Evolutionary conservation across 352 stramenopile species (phyloP).

Genomic region (Thraustochytrium sp.): DNA sequence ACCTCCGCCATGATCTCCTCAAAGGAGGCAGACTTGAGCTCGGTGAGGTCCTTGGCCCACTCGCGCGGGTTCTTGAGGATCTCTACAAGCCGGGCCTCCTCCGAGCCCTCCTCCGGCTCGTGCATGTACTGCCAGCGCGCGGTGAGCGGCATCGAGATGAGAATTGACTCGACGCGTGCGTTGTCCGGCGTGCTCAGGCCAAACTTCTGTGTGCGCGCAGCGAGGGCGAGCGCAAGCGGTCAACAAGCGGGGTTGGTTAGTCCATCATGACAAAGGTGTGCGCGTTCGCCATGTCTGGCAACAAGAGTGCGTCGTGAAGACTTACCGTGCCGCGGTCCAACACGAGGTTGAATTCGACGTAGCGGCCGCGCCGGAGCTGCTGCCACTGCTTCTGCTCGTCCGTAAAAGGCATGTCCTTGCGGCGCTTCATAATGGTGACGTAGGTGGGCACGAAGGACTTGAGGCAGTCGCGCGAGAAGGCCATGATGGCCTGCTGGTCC

Average conservation of each 20-base stretch:
- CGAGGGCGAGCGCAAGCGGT: too few species aligned
- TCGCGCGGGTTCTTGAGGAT: slow-evolving; percentile 86
- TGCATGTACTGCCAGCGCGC: slow-evolving; percentile 92
- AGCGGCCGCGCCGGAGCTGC: slow-evolving; percentile 87
- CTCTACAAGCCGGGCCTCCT: slow-evolving; percentile 85
- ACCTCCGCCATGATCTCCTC: slow-evolving; percentile 22
- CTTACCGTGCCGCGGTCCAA: slow-evolving; percentile 88
- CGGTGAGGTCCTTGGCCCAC: slow-evolving; percentile 58
- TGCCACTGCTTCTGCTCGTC: slow-evolving; percentile 95
- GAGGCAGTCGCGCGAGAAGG: slow-evolving; percentile 58
- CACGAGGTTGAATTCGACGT: slow-evolving; percentile 99
- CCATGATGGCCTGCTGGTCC: slow-evolving; percentile 38
- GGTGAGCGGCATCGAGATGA: slow-evolving; percentile 95
- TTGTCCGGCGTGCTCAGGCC: slow-evolving; percentile 84
- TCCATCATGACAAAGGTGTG: too few species aligned
- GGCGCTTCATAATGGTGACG: slow-evolving; percentile 85
- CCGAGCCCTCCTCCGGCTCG: slow-evolving; percentile 72
- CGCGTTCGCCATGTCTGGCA: too few species aligned
- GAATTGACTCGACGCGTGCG: slow-evolving; percentile 93
- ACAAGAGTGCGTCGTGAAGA: too few species aligned
- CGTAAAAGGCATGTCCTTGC: slow-evolving; percentile 91
- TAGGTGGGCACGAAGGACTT: slow-evolving; percentile 77
- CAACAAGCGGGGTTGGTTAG: too few species aligned
- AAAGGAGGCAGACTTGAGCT: slow-evolving; percentile 18
- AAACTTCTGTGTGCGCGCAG: slow-evolving; percentile 79